Evolutionary conservation across 202 grass and related monocot genomes (phyloP), one percentile per base, ranked within the genome.

Genomic region (Panicum virgatum): DNA sequence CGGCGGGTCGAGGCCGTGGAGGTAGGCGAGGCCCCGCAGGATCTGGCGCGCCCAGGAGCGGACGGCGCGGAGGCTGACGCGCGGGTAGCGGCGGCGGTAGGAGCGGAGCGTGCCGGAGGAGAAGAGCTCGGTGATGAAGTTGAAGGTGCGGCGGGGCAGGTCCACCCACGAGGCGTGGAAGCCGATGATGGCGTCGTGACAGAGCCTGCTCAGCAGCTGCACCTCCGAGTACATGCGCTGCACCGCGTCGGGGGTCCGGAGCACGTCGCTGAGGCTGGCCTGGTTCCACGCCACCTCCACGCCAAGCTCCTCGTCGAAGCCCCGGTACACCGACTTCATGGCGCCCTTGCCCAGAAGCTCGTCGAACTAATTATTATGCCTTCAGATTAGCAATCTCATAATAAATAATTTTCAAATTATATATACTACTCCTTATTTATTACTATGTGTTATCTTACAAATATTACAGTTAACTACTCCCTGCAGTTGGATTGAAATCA

Each of bases 41-140:
- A 98, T 86, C 62, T 94, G 88, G 12, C 88, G 84, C 0, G 90
- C 88, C 95, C 96, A 98, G 0, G 13, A 86, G 9, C 81, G 78
- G 66, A 98, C 80, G 16, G 92, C 92, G 58, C 83, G 83, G 63
- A 91, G 83, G 76, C 67, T 51, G 1, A 95, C 92, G 62, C 87
- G 85, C 0, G 82, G 92, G 79, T 98, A 95, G 12, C 82, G 79
- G 61, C 65, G 80, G 20, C 72, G 88, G 39, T 88, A 98, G 69
- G 92, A 78, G 29, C 92, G 86, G 12, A 98, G 92, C 23, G 96
- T 95, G 64, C 96, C 92, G 20, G 96, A 95, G 73, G 96, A 93
- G 85, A 98, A 95, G 92, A 98, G 90, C 87, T 98, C 96, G 0
- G 92, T 98, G 85, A 98, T 93, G 90, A 98, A 98, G 89, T 98